These are phyloP conservation scores for Mallotus japonicus DNA, from an alignment of 441 rosid genomes.

Conservation along the genomic window DNA sequence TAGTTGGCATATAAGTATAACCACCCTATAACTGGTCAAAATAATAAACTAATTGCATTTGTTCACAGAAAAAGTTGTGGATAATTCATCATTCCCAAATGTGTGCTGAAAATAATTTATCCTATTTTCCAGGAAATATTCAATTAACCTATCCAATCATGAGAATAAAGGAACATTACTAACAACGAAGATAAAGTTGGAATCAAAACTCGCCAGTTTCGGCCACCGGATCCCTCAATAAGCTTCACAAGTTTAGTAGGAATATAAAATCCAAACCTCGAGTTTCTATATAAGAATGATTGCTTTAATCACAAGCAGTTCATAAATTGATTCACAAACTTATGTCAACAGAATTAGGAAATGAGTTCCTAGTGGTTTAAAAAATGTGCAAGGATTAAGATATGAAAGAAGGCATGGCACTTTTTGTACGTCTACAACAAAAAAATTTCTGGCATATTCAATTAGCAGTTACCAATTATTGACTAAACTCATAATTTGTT, in stretches of 20 bases:
- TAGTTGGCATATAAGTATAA: not conserved
- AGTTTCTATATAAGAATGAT: not conserved
- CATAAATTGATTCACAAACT: not conserved
- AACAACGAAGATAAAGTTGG: not conserved
- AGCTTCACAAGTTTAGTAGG: not conserved
- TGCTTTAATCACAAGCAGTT: not conserved
- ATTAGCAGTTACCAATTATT: not conserved
- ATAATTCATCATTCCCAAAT: not conserved
- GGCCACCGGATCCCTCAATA: not conserved
- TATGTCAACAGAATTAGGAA: not conserved
- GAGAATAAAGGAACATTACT: not conserved
- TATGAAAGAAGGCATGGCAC: not conserved
- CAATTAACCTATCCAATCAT: not conserved
- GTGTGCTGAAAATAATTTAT: not conserved
- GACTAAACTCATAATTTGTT: constrained; percentile 12
- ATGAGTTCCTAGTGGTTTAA: not conserved
- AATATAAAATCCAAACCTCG: not conserved
- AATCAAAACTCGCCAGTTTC: not conserved
- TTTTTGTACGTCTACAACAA: not conserved
- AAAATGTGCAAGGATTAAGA: not conserved
- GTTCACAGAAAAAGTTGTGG: not conserved
- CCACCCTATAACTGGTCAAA: not conserved
- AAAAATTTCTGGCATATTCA: constrained; percentile 6
- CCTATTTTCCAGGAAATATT: not conserved
- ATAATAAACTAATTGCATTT: not conserved